Base-by-base conservation (phyloP, 495 filamentous ascomycete species). In the Daldinia childiae region DNA sequence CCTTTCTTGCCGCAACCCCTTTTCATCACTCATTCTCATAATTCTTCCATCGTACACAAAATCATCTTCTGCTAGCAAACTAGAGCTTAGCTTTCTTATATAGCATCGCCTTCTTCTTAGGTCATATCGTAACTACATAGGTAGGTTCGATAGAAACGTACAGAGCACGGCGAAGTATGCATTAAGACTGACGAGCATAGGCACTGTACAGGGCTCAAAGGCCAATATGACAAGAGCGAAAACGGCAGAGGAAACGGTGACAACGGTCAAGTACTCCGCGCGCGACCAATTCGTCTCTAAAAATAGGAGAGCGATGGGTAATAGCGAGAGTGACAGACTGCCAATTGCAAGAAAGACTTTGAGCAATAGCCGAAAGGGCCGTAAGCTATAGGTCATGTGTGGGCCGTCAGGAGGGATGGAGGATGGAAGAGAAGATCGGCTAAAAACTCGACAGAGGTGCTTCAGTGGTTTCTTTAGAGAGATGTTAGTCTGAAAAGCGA, bases 161-260 rank as follows among this genome's bases (percentile, higher is more conserved):
- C 48, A 58, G 26, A 66, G 64, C 29, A 67, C 64, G 0, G 69
- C 64, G 15, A 56, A 60, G 39, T 54, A 72, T 4, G 69, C 69
- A 14, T 60, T 17, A 11, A 68, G 11, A 29, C 69, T 60, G 21
- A 72, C 55, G 19, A 68, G 55, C 29, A 72, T 48, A 17, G 36
- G 55, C 2, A 21, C 55, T 6, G 64, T 68, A n/a, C 55, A 54
- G 11, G 52, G 1, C 24, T 68, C 69, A 32, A 67, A 64, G 21
- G 6, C 7, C 1, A 55, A 24, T 56, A 68, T 56, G 27, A 41
- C 60, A 21, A 39, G 2, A 12, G 54, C 48, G 39, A 72, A 72
- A 29, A 64, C 0, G 6, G 12, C 11, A 1, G 69, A 55, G 15
- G 21, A 60, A n/a, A 30, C 48, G 29, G 19, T 24, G 14, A 68